Conservation (phyloP, 306 rosid genomes). For the Citrullus mucosospermus region DNA sequence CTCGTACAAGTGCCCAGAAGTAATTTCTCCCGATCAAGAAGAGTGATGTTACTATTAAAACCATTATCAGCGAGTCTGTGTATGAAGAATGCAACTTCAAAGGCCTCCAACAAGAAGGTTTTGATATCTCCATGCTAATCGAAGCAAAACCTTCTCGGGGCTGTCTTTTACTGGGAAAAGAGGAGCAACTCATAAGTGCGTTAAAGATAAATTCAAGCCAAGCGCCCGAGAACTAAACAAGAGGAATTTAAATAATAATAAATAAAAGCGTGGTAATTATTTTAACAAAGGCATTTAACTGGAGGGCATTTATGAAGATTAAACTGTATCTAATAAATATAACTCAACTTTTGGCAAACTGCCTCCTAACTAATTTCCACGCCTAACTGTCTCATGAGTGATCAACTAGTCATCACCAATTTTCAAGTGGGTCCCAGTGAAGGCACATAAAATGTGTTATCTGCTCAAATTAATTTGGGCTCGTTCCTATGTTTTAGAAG, state of each 20-base stretch:
- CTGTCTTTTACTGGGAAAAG: slow-evolving; percentile 34
- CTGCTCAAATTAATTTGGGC: too few species aligned
- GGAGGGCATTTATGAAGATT: not conserved
- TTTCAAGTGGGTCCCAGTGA: too few species aligned
- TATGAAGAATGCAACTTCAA: slow-evolving; percentile 21
- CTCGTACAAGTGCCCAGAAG: not conserved
- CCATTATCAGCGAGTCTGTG: slow-evolving; percentile 16
- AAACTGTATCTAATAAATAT: not conserved
- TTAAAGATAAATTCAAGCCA: slow-evolving; percentile 8
- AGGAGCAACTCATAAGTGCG: not conserved
- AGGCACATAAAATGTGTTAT: too few species aligned
- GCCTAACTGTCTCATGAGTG: too few species aligned
- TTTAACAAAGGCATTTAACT: not conserved
- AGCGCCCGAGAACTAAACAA: not conserved
- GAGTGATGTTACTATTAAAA: slow-evolving; percentile 28
- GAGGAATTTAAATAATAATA: not conserved
- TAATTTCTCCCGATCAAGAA: slow-evolving; percentile 24
- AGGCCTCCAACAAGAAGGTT: slow-evolving; percentile 18
- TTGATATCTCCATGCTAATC: slow-evolving; percentile 31
- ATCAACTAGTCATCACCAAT: too few species aligned
- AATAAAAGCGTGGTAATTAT: not conserved
- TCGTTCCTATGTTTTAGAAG: too few species aligned
- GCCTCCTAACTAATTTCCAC: not conserved
- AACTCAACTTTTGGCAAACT: not conserved
- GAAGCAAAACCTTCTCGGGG: slow-evolving; percentile 59